Evolutionary conservation across 371 early-diverging fungal genomes (phyloP).

Genomic region (Mortierella sp.): DNA sequence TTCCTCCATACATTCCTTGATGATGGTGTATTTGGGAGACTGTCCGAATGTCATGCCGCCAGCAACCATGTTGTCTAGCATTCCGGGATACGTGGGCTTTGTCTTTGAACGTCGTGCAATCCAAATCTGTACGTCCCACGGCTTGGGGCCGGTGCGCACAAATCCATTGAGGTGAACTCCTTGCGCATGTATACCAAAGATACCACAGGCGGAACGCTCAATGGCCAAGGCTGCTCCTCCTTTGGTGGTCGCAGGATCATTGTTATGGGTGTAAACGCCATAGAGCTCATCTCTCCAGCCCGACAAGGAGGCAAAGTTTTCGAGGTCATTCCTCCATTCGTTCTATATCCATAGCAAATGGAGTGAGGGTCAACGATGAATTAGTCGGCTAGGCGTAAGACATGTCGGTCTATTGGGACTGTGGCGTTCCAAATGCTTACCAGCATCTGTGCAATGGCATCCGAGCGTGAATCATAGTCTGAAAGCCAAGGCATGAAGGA

Average conservation of each 20-base stretch:
- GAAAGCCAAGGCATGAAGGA: constrained; percentile 49
- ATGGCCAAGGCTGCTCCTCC: constrained; percentile 70
- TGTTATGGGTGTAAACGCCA: constrained; percentile 72
- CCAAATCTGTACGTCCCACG: constrained; percentile 78
- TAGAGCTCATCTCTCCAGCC: constrained; percentile 88
- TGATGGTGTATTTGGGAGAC: constrained; percentile 69
- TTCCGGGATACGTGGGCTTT: constrained; percentile 90
- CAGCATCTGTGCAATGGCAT: constrained; percentile 44
- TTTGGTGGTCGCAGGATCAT: constrained; percentile 25
- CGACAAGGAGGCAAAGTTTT: constrained; percentile 22
- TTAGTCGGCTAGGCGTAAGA: neutral
- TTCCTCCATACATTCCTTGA: constrained; percentile 94
- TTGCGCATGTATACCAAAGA: constrained; percentile 84
- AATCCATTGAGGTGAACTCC: constrained; percentile 89
- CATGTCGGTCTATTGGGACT: neutral
- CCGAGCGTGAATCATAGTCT: constrained; percentile 39
- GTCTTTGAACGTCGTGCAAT: constrained; percentile 78
- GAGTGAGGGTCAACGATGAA: too few species aligned
- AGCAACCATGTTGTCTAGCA: constrained; percentile 89
- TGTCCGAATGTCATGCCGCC: constrained; percentile 85
- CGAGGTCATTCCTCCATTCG: constrained; percentile 27
- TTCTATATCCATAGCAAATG: too few species aligned
- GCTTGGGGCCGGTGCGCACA: constrained; percentile 53
- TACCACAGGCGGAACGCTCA: constrained; percentile 83
- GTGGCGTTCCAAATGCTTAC: constrained; percentile 18